Conservation (phyloP, 495 filamentous ascomycete species). For the Hypoxylon perforatum region DNA sequence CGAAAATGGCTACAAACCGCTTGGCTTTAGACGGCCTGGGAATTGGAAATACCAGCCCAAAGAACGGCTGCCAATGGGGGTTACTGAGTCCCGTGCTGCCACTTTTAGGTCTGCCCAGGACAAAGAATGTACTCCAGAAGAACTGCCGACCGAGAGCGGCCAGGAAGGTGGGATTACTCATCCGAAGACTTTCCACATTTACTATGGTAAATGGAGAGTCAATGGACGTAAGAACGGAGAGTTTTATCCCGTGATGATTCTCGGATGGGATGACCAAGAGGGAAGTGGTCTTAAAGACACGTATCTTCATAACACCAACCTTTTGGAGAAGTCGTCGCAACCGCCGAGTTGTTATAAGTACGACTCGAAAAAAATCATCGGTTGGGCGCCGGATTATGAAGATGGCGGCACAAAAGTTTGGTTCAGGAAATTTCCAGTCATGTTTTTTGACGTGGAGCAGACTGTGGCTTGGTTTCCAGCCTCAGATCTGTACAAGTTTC, state of each 20-base stretch:
- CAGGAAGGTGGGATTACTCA: constrained; percentile 17
- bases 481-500: constrained; percentile 30
- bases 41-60: not conserved
- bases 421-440: constrained; percentile 55
- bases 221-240: constrained; percentile 15
- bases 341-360: constrained; percentile 53
- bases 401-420: constrained; percentile 48
- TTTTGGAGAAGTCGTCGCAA: constrained; percentile 38
- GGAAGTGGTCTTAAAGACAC: constrained; percentile 47
- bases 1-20: constrained; percentile 44
- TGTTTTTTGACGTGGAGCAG: constrained; percentile 51
- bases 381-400: constrained; percentile 55
- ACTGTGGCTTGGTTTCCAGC: constrained; percentile 40
- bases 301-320: constrained; percentile 46
- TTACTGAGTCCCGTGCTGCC: not conserved
- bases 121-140: not conserved
- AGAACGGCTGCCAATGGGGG: not conserved
- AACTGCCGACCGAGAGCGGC: not conserved
- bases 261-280: constrained; percentile 49
- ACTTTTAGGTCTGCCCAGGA: not conserved
- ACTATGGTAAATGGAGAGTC: constrained; percentile 48
- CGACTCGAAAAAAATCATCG: constrained; percentile 41
- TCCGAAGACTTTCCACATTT: constrained; percentile 46
- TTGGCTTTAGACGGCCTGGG: constrained; percentile 36
- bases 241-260: constrained; percentile 53